Evolutionary conservation across 2,329 filamentous ascomycete genomes (phyloP), one percentile per base, ranked within the genome.

Genomic region (Colletotrichum noveboracense): DNA sequence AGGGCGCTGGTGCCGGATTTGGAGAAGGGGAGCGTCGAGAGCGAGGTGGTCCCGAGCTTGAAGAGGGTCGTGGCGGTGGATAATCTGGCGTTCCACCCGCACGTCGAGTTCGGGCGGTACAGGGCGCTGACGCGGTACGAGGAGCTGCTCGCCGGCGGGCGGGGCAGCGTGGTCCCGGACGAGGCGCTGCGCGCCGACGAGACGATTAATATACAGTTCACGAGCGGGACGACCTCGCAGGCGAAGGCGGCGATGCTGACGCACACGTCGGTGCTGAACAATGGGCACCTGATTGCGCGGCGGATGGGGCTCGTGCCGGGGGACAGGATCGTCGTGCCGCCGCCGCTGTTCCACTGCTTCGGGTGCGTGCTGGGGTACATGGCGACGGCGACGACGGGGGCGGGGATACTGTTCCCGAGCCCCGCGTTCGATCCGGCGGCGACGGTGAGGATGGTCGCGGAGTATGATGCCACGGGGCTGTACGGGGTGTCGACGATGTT

Each of bases 401-500:
- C 95, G 0, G 88, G 93, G 18, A 95, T 98, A 77, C 91, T 98
- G 6, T 96, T 98, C 80, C 95, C 96, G 0, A 91, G 92, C 10
- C 96, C 97, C 79, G 94, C 95, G 1, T 98, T 98, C 85, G 93
- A 98, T 81, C 94, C 96, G 0, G 84, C 88, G 4, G 94, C 95
- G 1, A 90, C 94, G 0, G 88, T 98, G 43, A 84, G 82, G 66
- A 91, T 90, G 88, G 87, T 85, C 12, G 84, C 86, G 21, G 88
- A 89, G 74, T 87, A 90, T 77, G 83, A 85, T 13, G 91, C 90
- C 28, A 92, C 91, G 1, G 91, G 90, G 0, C 90, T 98, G 0
- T 97, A 98, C 83, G 96, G 96, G 72, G 96, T 98, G 0, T 92
- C 95, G 6, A 98, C 96, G 69, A 99, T 98, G 97, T 96, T 98